Conservation (phyloP, 192 early-diverging fungal genomes). For the Mortierella hygrophila region DNA sequence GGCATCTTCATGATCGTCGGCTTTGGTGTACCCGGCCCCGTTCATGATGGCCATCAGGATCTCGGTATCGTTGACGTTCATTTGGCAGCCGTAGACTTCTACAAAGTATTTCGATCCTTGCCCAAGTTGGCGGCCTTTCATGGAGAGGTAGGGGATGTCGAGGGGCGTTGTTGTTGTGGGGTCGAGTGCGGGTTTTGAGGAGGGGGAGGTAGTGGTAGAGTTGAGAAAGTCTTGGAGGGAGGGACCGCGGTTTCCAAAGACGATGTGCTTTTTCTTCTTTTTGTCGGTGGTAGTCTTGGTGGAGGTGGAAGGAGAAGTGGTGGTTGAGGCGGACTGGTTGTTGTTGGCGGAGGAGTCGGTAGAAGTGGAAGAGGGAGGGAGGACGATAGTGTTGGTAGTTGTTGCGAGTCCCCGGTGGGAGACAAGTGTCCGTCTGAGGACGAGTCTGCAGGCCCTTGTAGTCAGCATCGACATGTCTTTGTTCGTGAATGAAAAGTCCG, state of each 20-base stretch:
- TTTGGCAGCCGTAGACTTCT: slow-evolving; percentile 87
- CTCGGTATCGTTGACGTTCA: slow-evolving; percentile 87
- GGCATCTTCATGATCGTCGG: slow-evolving; percentile 65
- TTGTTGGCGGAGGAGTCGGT: background rate
- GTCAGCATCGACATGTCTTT: background rate
- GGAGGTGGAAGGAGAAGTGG: background rate
- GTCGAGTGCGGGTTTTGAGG: background rate
- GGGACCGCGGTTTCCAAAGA: slow-evolving; percentile 64
- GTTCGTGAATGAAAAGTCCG: background rate
- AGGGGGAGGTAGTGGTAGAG: slow-evolving; percentile 8
- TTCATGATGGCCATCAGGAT: slow-evolving; percentile 81
- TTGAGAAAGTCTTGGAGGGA: slow-evolving; percentile 61
- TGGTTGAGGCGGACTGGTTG: background rate
- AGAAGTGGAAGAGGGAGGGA: background rate
- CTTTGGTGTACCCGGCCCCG: slow-evolving; percentile 74
- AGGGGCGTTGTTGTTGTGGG: slow-evolving; percentile 27
- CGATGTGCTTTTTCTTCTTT: slow-evolving; percentile 54
- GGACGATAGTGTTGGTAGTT: slow-evolving; percentile 17
- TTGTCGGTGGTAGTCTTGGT: slow-evolving; percentile 7
- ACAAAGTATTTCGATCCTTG: slow-evolving; percentile 76
- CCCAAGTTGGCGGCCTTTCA: slow-evolving; percentile 60
- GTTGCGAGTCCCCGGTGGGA: slow-evolving; percentile 9
- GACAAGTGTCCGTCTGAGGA: background rate
- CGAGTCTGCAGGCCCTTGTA: slow-evolving; percentile 2
- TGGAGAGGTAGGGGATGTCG: slow-evolving; percentile 59